Percentiles rank a stretch among this genome's conserved stretches.
phyloP scores from a whole-genome alignment of 306 rosid genomes.

The Sphenostylis stenocarpa region DNA sequence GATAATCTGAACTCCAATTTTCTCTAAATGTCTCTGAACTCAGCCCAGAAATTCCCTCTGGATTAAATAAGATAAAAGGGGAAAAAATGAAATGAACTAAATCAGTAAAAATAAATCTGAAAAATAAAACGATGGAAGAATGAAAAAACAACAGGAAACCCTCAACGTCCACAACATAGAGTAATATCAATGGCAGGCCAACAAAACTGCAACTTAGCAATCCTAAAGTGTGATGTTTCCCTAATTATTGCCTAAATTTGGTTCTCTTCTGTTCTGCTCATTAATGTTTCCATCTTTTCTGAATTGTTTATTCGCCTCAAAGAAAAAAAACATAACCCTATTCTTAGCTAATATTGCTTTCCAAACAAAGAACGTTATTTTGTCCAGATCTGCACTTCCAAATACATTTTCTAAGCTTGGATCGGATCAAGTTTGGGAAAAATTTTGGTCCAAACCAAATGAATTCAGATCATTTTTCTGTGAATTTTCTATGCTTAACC shows the following conservation, averaged over 20 bases:
- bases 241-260: conserved; percentile 7
- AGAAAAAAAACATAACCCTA: background rate
- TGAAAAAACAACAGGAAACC: background rate
- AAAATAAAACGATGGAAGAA: background rate
- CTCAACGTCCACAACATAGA: conserved; percentile 10
- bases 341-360: background rate
- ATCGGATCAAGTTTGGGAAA: background rate
- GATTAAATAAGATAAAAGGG: conserved; percentile 31
- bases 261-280: conserved; percentile 13
- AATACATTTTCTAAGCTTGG: background rate
- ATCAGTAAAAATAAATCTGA: conserved; percentile 6
- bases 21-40: conserved; percentile 61
- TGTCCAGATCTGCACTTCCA: background rate
- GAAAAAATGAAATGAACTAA: background rate
- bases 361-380: background rate
- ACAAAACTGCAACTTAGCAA: background rate
- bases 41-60: conserved; percentile 90
- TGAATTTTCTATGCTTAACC: background rate
- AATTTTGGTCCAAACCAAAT: background rate
- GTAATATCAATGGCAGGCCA: background rate
- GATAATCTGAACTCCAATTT: conserved; percentile 88
- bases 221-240: conserved; percentile 7
- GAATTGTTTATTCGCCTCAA: background rate
- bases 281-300: conserved; percentile 2
- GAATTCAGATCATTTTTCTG: background rate